Conservation (phyloP, 768 basidiomycete species). For the Pulveroboletus sp. region DNA sequence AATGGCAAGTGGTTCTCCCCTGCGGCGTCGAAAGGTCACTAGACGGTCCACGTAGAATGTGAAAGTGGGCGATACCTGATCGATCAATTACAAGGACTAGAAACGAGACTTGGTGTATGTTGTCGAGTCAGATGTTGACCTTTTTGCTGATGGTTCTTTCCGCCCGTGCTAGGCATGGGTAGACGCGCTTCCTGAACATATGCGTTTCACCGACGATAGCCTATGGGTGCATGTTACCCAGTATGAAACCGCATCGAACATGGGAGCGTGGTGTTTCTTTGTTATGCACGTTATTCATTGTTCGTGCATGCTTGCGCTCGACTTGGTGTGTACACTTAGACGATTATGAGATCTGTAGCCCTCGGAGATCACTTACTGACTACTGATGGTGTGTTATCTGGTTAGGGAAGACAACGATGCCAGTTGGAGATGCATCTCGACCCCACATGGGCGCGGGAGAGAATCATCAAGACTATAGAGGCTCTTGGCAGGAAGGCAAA, state of each 20-base stretch:
- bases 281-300: slow-evolving; percentile 71
- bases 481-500: slow-evolving; percentile 39
- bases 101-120: slow-evolving; percentile 38
- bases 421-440: slow-evolving; percentile 22
- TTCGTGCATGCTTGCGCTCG: slow-evolving; percentile 59
- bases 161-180: slow-evolving; percentile 51
- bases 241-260: slow-evolving; percentile 76
- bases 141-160: slow-evolving; percentile 7
- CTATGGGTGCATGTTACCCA: slow-evolving; percentile 64
- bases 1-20: slow-evolving; percentile 36
- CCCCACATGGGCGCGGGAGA: slow-evolving; percentile 34
- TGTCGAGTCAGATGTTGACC: neutral
- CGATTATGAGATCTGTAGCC: neutral
- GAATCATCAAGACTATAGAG: slow-evolving; percentile 36
- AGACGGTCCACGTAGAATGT: slow-evolving; percentile 29
- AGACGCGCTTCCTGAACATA: slow-evolving; percentile 60
- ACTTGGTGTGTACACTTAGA: slow-evolving; percentile 45
- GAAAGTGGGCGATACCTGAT: slow-evolving; percentile 26
- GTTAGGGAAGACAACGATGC: slow-evolving; percentile 32
- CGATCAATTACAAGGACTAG: slow-evolving; percentile 38
- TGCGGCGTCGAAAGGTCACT: slow-evolving; percentile 2
- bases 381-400: neutral
- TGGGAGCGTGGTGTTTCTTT: slow-evolving; percentile 78
- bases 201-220: slow-evolving; percentile 67
- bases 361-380: neutral